A percentile compares a stretch with the other conserved stretches of the same genome.
Conservation (phyloP, 2,329 filamentous ascomycete species). For the Stromatinia cepivora region DNA sequence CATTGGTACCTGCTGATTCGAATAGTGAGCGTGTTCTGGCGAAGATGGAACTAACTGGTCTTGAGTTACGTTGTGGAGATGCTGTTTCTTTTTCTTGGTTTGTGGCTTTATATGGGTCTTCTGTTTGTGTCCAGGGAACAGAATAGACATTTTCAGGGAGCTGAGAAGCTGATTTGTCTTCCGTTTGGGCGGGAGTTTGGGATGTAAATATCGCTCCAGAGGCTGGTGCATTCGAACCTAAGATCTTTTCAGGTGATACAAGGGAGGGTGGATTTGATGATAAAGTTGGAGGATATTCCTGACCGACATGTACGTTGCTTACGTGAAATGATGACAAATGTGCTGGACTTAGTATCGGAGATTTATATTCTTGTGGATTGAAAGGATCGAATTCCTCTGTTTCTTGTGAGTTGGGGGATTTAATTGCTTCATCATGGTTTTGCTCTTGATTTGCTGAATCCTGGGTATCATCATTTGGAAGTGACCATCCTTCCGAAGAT, state of each 20-base stretch:
- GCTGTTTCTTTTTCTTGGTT: constrained; percentile 4
- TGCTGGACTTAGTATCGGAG: constrained; percentile 15
- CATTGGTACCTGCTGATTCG: constrained; percentile 26
- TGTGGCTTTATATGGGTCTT: not conserved
- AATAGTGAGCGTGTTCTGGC: constrained; percentile 37
- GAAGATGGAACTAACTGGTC: constrained; percentile 31
- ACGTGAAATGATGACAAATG: constrained; percentile 6
- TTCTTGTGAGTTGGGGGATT: constrained; percentile 20
- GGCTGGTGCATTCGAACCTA: constrained; percentile 3
- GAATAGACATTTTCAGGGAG: constrained; percentile 9
- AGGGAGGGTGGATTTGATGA: not conserved
- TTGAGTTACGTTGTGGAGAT: constrained; percentile 8
- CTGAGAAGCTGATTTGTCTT: not conserved
- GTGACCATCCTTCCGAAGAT: constrained; percentile 14
- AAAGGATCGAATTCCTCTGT: constrained; percentile 31
- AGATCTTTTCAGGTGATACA: not conserved
- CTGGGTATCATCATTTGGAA: constrained; percentile 2
- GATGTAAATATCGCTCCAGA: not conserved
- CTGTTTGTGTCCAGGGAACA: constrained; percentile 10
- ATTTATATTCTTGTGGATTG: constrained; percentile 29
- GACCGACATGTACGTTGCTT: constrained; percentile 15
- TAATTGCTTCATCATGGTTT: constrained; percentile 1
- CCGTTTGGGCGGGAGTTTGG: not conserved
- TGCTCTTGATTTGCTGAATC: not conserved
- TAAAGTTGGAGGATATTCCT: constrained; percentile 12